phyloP scores from a whole-genome alignment of 495 filamentous ascomycete species.

The Evernia prunastri region DNA sequence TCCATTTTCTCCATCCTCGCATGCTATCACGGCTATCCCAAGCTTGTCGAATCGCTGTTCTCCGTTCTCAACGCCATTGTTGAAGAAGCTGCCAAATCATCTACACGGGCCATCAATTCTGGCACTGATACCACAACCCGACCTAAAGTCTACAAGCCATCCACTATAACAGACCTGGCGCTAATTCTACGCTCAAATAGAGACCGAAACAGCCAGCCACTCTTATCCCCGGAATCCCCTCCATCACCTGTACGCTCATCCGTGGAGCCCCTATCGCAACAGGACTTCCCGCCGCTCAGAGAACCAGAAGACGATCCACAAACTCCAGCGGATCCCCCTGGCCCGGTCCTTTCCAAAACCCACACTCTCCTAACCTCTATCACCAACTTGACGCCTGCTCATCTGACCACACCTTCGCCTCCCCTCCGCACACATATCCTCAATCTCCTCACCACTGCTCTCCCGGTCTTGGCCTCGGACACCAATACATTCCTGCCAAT shows the following conservation, averaged over 20 bases:
- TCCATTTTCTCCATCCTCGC: constrained; percentile 88
- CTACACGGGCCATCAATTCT: constrained; percentile 44
- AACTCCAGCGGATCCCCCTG: constrained; percentile 35
- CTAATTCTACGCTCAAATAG: constrained; percentile 15
- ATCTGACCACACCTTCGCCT: constrained; percentile 77
- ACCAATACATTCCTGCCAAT: constrained; percentile 80
- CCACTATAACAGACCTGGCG: constrained; percentile 37
- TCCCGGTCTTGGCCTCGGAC: constrained; percentile 61
- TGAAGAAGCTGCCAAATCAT: constrained; percentile 65
- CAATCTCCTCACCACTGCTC: constrained; percentile 60
- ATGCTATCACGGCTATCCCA: constrained; percentile 86
- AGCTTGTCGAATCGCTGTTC: constrained; percentile 80
- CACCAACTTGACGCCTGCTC: constrained; percentile 65
- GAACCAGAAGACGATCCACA: neutral
- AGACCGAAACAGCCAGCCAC: constrained; percentile 8
- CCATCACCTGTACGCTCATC: constrained; percentile 21
- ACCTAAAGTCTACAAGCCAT: constrained; percentile 37
- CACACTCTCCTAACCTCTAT: constrained; percentile 61
- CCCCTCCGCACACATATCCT: constrained; percentile 71
- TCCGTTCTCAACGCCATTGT: constrained; percentile 73
- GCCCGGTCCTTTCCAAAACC: constrained; percentile 47
- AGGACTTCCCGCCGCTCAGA: neutral
- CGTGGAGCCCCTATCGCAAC: neutral
- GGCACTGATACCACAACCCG: constrained; percentile 32
- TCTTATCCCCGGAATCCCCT: constrained; percentile 12